Evolutionary conservation across 2,329 filamentous ascomycete genomes (phyloP), one percentile per base, ranked within the genome.

Genomic region (Aspergillus sp.): DNA sequence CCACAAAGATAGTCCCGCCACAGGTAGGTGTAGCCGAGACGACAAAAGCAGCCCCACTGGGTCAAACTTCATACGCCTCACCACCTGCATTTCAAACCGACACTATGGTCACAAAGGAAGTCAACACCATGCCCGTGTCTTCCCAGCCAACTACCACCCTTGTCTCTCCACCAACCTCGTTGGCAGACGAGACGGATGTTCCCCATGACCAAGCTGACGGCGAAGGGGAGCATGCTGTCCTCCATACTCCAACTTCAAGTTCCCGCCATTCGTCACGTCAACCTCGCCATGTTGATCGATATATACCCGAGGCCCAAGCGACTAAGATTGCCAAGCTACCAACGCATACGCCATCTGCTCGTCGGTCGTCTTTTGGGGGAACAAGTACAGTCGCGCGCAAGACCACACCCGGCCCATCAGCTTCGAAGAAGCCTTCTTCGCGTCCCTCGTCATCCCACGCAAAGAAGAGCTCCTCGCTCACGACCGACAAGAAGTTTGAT

Each of bases 191-290:
- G 44, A 60, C 58, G 42, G 68, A 69, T 39, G 57, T 61, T 27
- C 46, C 54, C 12, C 58, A 59, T 32, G 60, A 65, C 4, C 56
- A 65, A 44, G 53, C 53, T 10, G 47, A 62, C 37, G 57, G 60
- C n/a, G 60, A 63, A 37, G 57, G 57, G 26, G 65, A 64, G 42
- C 47, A 46, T 40, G 51, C 53, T 29, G 49, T 57, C 6, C 46
- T 64, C 9, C 56, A 68, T 48, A 66, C 68, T n/a, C 60, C 69
- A 8, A 64, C 60, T 26, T 65, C 67, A 3, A 67, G 60, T 36
- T 72, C 70, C 33, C 65, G 68, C 8, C 67, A 71, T 37, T 70
- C 68, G 6, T 72, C 70, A 28, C 68, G 68, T 33, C 70, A 72
- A 48, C 63, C 69, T 26, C 67, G 67, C 40, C 60, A 67, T 42